phyloP scores from a whole-genome alignment of 2,329 filamentous ascomycete genomes.

The Curvularia verruculosa region DNA sequence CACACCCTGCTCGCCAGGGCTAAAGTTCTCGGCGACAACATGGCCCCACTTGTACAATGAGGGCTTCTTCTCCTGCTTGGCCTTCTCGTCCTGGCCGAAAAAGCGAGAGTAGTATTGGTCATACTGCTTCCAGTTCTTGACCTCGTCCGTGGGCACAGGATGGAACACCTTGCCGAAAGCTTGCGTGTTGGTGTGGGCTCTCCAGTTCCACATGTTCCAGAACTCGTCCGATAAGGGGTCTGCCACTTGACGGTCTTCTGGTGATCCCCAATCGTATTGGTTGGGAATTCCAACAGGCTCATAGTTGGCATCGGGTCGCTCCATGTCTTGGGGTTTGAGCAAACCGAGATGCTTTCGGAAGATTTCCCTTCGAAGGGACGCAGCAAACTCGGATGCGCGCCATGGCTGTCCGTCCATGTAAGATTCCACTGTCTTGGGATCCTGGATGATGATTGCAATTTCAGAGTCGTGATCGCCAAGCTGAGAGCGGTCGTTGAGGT shows the following conservation, averaged over 20 bases:
- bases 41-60: conserved; percentile 82
- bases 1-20: conserved; percentile 51
- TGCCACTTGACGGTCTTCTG: conserved; percentile 63
- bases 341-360: conserved; percentile 93
- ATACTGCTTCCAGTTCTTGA: conserved; percentile 75
- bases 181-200: conserved; percentile 78
- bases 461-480: conserved; percentile 85
- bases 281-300: conserved; percentile 64
- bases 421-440: conserved; percentile 71
- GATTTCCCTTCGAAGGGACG: conserved; percentile 80
- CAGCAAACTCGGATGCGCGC: conserved; percentile 75
- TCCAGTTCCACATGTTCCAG: conserved; percentile 72
- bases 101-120: conserved; percentile 71
- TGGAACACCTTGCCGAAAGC: conserved; percentile 85
- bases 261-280: conserved; percentile 56
- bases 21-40: conserved; percentile 67
- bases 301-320: conserved; percentile 64
- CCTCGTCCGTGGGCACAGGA: conserved; percentile 71
- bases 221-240: conserved; percentile 77
- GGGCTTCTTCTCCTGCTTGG: conserved; percentile 52
- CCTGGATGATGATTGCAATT: conserved; percentile 87
- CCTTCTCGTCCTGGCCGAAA: conserved; percentile 60
- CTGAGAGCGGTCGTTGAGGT: conserved; percentile 75
- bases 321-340: conserved; percentile 73
- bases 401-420: conserved; percentile 75